phyloP scores from a whole-genome alignment of 805 yeast species.

The Candida awuae region DNA sequence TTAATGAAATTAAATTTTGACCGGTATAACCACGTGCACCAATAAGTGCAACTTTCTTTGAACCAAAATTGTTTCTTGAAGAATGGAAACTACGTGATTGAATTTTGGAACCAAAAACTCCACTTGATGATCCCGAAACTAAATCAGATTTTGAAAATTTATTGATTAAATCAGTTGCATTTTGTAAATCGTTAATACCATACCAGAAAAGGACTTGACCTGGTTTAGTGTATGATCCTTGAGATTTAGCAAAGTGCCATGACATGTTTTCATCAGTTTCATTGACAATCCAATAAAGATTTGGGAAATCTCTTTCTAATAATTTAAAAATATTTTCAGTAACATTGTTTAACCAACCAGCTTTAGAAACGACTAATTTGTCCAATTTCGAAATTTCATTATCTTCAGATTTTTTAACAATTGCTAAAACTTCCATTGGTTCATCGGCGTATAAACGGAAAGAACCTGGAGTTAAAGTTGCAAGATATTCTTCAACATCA shows the following conservation, averaged over 20 bases:
- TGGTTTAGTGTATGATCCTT: conserved; percentile 85
- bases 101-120: conserved; percentile 37
- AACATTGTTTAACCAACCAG: conserved; percentile 96
- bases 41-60: conserved; percentile 69
- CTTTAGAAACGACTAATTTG: conserved; percentile 76
- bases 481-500: conserved; percentile 76
- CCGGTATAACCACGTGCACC: conserved; percentile 99
- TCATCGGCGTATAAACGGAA: conserved; percentile 90
- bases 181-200: conserved; percentile 61
- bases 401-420: conserved; percentile 45
- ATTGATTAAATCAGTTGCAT: conserved; percentile 56
- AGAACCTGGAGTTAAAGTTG: conserved; percentile 41
- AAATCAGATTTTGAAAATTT: conserved; percentile 34
- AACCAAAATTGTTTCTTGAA: conserved; percentile 10
- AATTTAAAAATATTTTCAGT: conserved; percentile 89
- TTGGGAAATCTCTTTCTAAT: conserved; percentile 61
- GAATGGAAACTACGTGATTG: conserved; percentile 25
- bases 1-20: conserved; percentile 79
- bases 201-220: conserved; percentile 94
- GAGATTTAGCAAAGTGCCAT: conserved; percentile 89
- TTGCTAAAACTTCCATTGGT: conserved; percentile 88
- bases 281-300: conserved; percentile 80
- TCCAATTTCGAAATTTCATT: conserved; percentile 60
- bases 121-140: conserved; percentile 29
- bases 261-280: conserved; percentile 87